phyloP scores from a whole-genome alignment of 148 eudicot genomes.

The Silene latifolia region DNA sequence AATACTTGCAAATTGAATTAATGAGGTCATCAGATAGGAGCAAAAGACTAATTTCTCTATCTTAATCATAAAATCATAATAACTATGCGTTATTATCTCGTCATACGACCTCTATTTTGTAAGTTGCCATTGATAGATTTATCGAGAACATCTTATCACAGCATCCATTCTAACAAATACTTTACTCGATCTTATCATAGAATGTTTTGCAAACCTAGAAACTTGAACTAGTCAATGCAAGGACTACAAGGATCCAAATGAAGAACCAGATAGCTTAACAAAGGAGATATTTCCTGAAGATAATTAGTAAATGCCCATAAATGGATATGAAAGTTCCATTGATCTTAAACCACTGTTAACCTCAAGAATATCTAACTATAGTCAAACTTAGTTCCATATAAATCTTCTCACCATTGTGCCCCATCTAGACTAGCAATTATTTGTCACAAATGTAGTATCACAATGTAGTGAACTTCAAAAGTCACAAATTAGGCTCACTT shows the following conservation, averaged over 20 bases:
- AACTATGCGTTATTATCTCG: no score
- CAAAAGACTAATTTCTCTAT: no score
- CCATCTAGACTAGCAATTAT: background rate
- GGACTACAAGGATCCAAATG: background rate
- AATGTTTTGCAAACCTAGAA: background rate
- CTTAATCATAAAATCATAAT: no score
- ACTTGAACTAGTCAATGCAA: background rate
- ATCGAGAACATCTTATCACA: background rate
- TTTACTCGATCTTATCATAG: background rate
- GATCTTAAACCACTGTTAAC: no score
- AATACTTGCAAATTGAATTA: no score
- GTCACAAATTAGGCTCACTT: background rate
- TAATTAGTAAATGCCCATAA: background rate
- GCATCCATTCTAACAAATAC: no score
- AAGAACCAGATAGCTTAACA: background rate
- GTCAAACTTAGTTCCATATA: no score
- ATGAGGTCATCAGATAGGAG: no score
- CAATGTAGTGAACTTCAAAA: background rate
- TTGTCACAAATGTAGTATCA: background rate
- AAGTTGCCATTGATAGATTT: background rate
- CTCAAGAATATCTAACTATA: no score
- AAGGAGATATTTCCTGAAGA: background rate
- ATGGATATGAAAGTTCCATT: background rate
- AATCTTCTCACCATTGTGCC: background rate
- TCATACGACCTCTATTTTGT: no score